Percentiles rank a stretch among this genome's conserved stretches.
phyloP scores from a whole-genome alignment of 179 eudicot species.

The Silene noctiflora region DNA sequence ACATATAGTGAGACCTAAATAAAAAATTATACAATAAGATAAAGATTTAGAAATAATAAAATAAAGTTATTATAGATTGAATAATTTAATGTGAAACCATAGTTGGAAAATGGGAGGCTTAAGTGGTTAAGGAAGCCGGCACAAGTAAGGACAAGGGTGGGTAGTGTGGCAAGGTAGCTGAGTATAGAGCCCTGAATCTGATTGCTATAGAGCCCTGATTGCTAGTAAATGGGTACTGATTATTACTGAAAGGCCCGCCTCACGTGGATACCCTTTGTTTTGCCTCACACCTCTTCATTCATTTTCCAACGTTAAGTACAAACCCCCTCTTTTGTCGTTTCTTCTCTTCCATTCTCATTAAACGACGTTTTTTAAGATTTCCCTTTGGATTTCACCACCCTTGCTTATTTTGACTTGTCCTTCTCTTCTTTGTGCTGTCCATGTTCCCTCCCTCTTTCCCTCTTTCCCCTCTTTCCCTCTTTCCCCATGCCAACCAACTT shows the following conservation, averaged over 20 bases:
- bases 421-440: slow-evolving; percentile 22
- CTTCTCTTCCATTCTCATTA: slow-evolving; percentile 10
- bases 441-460: slow-evolving; percentile 3
- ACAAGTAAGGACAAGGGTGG: slow-evolving; percentile 21
- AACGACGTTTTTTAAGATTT: slow-evolving; percentile 33
- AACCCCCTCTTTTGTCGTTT: slow-evolving; percentile 21
- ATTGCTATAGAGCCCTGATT: not conserved
- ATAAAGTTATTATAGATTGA: too few relatives aligned
- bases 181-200: too few relatives aligned
- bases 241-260: slow-evolving; percentile 40
- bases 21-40: too few relatives aligned
- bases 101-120: not conserved
- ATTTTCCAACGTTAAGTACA: slow-evolving; percentile 19
- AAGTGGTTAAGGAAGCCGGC: not conserved
- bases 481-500: not conserved
- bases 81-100: too few relatives aligned
- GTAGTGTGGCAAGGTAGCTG: not conserved
- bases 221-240: not conserved
- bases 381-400: slow-evolving; percentile 33
- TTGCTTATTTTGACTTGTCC: slow-evolving; percentile 31
- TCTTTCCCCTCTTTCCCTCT: not conserved
- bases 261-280: slow-evolving; percentile 30
- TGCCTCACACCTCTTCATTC: slow-evolving; percentile 6
- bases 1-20: too few relatives aligned
- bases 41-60: too few relatives aligned